Evolutionary conservation across 192 early-diverging fungal species (phyloP).

Genomic region (Obelidium mucronatum): DNA sequence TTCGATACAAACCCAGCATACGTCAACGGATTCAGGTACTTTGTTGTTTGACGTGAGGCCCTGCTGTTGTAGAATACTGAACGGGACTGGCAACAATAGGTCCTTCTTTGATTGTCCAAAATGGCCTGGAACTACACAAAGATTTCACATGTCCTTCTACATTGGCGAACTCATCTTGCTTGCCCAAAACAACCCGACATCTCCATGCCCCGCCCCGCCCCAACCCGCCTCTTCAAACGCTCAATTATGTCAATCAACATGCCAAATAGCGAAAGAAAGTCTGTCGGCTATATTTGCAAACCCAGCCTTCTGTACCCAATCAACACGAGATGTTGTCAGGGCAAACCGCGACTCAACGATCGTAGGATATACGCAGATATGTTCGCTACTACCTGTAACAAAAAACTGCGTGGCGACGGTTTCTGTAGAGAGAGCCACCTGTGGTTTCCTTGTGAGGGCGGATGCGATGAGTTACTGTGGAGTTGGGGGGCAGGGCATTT

Average conservation of each 20-base stretch:
- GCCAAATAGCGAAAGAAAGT: neutral
- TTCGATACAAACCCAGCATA: conserved; percentile 25
- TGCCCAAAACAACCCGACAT: conserved; percentile 17
- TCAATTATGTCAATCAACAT: conserved; percentile 16
- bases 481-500: neutral
- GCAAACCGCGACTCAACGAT: conserved; percentile 3
- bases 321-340: neutral
- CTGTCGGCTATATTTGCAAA: conserved; percentile 25
- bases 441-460: conserved; percentile 15
- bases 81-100: conserved; percentile 8
- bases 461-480: conserved; percentile 19
- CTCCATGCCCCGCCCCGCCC: neutral
- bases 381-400: conserved; percentile 1
- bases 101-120: conserved; percentile 25
- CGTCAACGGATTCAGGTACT: conserved; percentile 19
- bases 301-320: conserved; percentile 10
- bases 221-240: neutral
- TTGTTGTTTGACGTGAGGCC: no score
- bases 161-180: conserved; percentile 19
- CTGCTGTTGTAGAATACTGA: no score
- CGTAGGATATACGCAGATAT: neutral
- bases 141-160: conserved; percentile 32
- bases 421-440: neutral
- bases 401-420: conserved; percentile 9
- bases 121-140: conserved; percentile 26